A percentile compares a stretch with the other conserved stretches of the same genome.
phyloP scores from a whole-genome alignment of 257 asterid genomes.

The Sherardia arvensis region DNA sequence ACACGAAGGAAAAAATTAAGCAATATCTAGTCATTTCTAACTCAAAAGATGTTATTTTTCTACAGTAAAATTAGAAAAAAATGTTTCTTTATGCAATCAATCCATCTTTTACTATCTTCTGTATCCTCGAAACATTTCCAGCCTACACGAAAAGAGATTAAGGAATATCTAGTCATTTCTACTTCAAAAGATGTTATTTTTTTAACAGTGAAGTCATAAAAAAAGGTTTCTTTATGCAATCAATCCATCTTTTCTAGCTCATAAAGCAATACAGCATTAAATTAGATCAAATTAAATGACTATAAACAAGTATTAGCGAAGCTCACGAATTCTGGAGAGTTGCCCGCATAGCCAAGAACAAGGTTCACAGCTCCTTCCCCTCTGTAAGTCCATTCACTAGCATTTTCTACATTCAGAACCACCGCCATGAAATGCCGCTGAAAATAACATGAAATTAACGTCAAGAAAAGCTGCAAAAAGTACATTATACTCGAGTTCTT shows the following conservation, averaged over 20 bases:
- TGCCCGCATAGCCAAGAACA: slow-evolving; percentile 75
- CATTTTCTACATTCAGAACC: slow-evolving; percentile 56
- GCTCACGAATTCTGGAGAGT: slow-evolving; percentile 55
- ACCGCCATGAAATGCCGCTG: slow-evolving; percentile 44
- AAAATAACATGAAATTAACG: neutral
- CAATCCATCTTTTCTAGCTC: neutral
- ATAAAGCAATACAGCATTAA: neutral
- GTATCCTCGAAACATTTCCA: slow-evolving; percentile 80
- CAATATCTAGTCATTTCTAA: neutral
- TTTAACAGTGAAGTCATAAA: neutral
- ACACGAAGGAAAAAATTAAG: slow-evolving; percentile 2
- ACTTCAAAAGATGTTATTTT: neutral
- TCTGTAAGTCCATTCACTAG: slow-evolving; percentile 77
- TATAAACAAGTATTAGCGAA: neutral
- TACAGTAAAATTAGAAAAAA: neutral
- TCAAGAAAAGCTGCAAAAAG: neutral
- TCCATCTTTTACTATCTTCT: slow-evolving; percentile 46
- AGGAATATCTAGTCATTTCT: neutral
- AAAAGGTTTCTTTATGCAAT: neutral
- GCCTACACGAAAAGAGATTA: slow-evolving; percentile 38
- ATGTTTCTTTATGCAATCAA: slow-evolving; percentile 5
- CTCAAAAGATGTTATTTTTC: neutral
- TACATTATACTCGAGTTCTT: neutral
- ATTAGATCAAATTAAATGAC: neutral
- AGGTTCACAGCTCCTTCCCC: slow-evolving; percentile 94